Conservation (phyloP, 768 basidiomycete species). For the Suillus fuscotomentosus region DNA sequence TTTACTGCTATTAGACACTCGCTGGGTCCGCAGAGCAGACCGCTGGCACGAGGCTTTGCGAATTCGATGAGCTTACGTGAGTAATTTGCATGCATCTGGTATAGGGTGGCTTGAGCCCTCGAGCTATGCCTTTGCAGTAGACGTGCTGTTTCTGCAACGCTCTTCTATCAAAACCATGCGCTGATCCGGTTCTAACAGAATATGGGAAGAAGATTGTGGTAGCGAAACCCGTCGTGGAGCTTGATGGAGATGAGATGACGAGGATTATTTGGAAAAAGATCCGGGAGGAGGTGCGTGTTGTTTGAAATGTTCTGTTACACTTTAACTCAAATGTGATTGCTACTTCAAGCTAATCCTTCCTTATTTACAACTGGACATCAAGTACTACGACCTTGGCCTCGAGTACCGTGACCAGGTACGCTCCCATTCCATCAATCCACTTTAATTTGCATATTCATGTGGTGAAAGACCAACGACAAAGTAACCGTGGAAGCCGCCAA, state of each 20-base stretch:
- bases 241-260: slow-evolving; percentile 99
- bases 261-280: slow-evolving; percentile 99
- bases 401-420: slow-evolving; percentile 85
- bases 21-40: slow-evolving; percentile 18
- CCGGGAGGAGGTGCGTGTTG: slow-evolving; percentile 74
- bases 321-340: slow-evolving; percentile 1
- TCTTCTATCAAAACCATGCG: neutral
- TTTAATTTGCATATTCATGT: slow-evolving; percentile 2
- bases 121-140: neutral
- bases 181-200: slow-evolving; percentile 16
- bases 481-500: slow-evolving; percentile 93
- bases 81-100: slow-evolving; percentile 11
- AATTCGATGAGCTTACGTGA: slow-evolving; percentile 28
- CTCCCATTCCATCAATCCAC: neutral
- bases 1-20: slow-evolving; percentile 23
- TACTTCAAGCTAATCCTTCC: slow-evolving; percentile 84
- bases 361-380: slow-evolving; percentile 93
- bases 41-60: slow-evolving; percentile 26
- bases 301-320: neutral
- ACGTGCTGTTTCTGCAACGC: neutral
- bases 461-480: slow-evolving; percentile 79
- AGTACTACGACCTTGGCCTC: slow-evolving; percentile 97
- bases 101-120: neutral
- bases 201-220: slow-evolving; percentile 65
- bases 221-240: slow-evolving; percentile 87